A percentile compares a stretch with the other conserved stretches of the same genome.
These are phyloP conservation scores for Coemansia sp. DNA, from an alignment of 192 early-diverging fungal species.

Conservation along the genomic window DNA sequence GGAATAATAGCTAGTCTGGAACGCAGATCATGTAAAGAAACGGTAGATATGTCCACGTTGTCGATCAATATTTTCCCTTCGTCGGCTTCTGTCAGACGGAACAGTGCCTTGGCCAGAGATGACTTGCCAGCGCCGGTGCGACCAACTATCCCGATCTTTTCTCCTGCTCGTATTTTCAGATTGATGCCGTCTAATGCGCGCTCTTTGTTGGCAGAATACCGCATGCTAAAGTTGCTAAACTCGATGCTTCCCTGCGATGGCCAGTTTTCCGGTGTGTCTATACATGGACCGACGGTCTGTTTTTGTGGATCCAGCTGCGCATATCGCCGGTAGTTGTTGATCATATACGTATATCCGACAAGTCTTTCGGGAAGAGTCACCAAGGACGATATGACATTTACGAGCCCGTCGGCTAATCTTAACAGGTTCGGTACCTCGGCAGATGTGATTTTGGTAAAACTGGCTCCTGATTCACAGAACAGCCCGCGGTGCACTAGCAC, in stretches of 20 bases:
- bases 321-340: constrained; percentile 74
- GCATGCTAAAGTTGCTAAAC: constrained; percentile 45
- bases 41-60: constrained; percentile 57
- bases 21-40: constrained; percentile 49
- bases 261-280: constrained; percentile 33
- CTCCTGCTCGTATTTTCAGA: constrained; percentile 50
- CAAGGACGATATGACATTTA: background rate
- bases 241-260: constrained; percentile 37
- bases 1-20: constrained; percentile 57
- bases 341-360: constrained; percentile 68
- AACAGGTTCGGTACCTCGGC: background rate
- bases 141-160: constrained; percentile 62
- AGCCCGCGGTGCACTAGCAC: background rate
- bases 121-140: constrained; percentile 66
- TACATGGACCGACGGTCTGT: background rate
- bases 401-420: background rate
- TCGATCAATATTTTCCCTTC: constrained; percentile 49
- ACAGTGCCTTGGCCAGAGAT: constrained; percentile 58
- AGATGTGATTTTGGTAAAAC: background rate
- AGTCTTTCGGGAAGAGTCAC: constrained; percentile 5
- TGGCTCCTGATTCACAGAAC: background rate
- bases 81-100: constrained; percentile 60
- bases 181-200: constrained; percentile 29
- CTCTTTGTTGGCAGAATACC: constrained; percentile 37
- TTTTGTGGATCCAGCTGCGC: constrained; percentile 11